Conservation (phyloP, 345 rosid species). For the Bruguiera parviflora region DNA sequence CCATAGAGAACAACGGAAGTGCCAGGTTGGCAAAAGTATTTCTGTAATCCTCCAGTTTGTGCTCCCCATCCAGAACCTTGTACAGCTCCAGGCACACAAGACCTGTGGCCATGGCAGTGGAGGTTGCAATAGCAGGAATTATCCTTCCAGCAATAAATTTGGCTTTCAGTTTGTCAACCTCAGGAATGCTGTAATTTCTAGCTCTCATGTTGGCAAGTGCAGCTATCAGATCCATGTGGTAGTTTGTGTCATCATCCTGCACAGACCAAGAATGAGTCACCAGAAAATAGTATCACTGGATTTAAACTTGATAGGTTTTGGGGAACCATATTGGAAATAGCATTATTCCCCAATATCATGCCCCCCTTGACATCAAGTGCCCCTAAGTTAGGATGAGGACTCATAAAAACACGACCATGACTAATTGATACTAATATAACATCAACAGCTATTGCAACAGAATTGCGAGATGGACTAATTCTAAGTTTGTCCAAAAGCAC, state of each 20-base stretch:
- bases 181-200: constrained; percentile 91
- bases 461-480: too few species aligned
- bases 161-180: constrained; percentile 97
- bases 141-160: constrained; percentile 99
- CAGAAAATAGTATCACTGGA: not conserved
- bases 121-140: constrained; percentile 96
- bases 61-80: constrained; percentile 76
- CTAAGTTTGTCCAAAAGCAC: not conserved
- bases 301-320: too few species aligned
- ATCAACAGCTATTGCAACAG: too few species aligned
- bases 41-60: constrained; percentile 83
- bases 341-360: not conserved
- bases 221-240: constrained; percentile 97
- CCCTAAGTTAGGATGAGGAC: not conserved
- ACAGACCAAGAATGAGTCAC: constrained; percentile 7
- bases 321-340: not conserved
- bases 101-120: constrained; percentile 98
- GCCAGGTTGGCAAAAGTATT: constrained; percentile 98
- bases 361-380: too few species aligned
- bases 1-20: constrained; percentile 86
- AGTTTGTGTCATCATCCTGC: constrained; percentile 97
- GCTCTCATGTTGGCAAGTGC: constrained; percentile 99
- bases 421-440: too few species aligned
- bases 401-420: not conserved
- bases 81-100: constrained; percentile 94